Percentiles rank a stretch among this genome's conserved stretches.
Evolutionary conservation across 225 moss, liverwort and hornwort species (phyloP).

Genomic region (Anthoceros angustus): DNA sequence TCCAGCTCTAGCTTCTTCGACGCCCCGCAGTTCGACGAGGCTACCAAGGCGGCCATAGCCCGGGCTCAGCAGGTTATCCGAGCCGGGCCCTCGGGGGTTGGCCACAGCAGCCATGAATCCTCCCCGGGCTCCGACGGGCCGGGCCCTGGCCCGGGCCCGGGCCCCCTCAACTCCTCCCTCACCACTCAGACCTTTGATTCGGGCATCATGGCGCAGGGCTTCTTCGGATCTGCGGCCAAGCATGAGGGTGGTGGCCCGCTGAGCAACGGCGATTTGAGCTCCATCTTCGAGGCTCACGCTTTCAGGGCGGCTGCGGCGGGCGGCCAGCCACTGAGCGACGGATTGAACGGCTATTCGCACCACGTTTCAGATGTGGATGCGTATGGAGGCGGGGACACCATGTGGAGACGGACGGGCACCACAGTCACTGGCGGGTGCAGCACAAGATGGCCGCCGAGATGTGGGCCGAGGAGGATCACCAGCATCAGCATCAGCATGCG

Average conservation of each 20-base stretch:
- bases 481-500: background rate
- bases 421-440: slow-evolving; percentile 1
- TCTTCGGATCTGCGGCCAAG: slow-evolving; percentile 2
- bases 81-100: background rate
- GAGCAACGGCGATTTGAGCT: background rate
- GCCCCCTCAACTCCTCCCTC: background rate
- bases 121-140: background rate
- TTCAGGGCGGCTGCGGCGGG: background rate
- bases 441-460: background rate
- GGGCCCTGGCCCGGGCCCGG: background rate
- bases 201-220: slow-evolving; percentile 1
- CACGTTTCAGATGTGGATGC: background rate
- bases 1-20: background rate
- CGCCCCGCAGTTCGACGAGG: background rate
- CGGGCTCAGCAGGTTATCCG: slow-evolving; percentile 1
- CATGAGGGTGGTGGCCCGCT: background rate
- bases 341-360: background rate
- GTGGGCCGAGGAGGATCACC: background rate
- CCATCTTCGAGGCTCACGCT: slow-evolving; percentile 3
- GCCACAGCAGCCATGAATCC: slow-evolving; percentile 4
- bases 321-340: background rate
- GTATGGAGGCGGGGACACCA: background rate
- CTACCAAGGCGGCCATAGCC: background rate
- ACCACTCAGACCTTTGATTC: background rate
- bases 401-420: background rate